Evolutionary conservation across 1,284 basidiomycete genomes (phyloP).

Genomic region (Chiua sp.): DNA sequence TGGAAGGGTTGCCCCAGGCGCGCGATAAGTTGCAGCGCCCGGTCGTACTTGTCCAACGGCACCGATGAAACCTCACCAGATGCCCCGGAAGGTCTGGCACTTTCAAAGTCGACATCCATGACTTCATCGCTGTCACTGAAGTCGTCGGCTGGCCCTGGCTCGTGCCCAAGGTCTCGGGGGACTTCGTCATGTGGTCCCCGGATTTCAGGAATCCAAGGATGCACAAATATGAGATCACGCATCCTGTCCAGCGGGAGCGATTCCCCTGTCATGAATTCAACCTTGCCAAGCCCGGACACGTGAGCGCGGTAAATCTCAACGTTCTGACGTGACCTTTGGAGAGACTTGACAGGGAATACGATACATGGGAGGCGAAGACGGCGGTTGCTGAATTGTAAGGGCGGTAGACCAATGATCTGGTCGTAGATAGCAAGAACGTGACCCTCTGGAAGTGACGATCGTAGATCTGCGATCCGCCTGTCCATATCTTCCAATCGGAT

Average conservation of each 20-base stretch:
- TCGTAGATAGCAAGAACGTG: background rate
- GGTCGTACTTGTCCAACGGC: background rate
- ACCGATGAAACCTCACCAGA: background rate
- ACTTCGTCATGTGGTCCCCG: background rate
- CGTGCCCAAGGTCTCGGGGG: background rate
- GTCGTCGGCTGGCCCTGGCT: background rate
- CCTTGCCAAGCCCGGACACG: background rate
- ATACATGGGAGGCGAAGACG: background rate
- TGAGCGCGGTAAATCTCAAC: background rate
- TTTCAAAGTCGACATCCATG: background rate
- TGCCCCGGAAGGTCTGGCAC: background rate
- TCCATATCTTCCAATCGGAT: background rate
- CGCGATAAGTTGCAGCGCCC: background rate
- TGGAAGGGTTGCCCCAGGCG: background rate
- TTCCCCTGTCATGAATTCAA: background rate
- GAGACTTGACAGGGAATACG: background rate
- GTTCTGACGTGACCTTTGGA: background rate
- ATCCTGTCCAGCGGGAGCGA: background rate
- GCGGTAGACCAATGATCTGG: background rate
- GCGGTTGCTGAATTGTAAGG: background rate
- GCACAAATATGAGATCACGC: background rate
- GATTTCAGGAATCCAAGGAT: slow-evolving; percentile 1
- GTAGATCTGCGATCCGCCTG: background rate
- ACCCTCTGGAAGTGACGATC: background rate
- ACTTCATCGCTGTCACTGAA: background rate